phyloP scores from a whole-genome alignment of 805 yeast genomes.

The Zygotorulaspora sp. region DNA sequence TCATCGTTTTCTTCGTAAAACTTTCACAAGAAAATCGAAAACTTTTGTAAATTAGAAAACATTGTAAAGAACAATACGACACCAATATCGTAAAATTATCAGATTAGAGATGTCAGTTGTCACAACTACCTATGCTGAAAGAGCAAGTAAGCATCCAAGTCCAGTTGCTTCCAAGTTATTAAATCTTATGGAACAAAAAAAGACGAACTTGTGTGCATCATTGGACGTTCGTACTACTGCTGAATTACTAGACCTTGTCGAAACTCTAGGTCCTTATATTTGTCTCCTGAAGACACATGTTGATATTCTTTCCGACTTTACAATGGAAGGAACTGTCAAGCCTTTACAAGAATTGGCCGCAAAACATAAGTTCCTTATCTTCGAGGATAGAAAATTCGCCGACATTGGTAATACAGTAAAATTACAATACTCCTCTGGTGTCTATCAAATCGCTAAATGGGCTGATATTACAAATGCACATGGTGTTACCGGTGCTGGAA shows the following conservation, averaged over 20 bases:
- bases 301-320: conserved; percentile 86
- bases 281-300: conserved; percentile 92
- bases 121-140: conserved; percentile 49
- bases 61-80: background rate
- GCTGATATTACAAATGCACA: conserved; percentile 97
- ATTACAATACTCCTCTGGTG: conserved; percentile 87
- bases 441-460: conserved; percentile 87
- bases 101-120: background rate
- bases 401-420: conserved; percentile 98
- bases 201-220: conserved; percentile 91
- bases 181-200: conserved; percentile 67
- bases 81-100: background rate
- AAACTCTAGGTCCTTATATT: conserved; percentile 82
- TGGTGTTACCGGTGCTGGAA: conserved; percentile 93
- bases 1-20: no score
- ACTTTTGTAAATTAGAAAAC: background rate
- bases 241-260: conserved; percentile 69
- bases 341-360: conserved; percentile 70
- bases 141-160: conserved; percentile 69
- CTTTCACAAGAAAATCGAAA: background rate
- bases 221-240: conserved; percentile 79
- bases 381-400: conserved; percentile 97
- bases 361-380: conserved; percentile 83
- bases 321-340: conserved; percentile 68
- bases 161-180: conserved; percentile 76